These are phyloP conservation scores for Zygoascus flipseniorum DNA, from an alignment of 805 yeast species.

Conservation along the genomic window DNA sequence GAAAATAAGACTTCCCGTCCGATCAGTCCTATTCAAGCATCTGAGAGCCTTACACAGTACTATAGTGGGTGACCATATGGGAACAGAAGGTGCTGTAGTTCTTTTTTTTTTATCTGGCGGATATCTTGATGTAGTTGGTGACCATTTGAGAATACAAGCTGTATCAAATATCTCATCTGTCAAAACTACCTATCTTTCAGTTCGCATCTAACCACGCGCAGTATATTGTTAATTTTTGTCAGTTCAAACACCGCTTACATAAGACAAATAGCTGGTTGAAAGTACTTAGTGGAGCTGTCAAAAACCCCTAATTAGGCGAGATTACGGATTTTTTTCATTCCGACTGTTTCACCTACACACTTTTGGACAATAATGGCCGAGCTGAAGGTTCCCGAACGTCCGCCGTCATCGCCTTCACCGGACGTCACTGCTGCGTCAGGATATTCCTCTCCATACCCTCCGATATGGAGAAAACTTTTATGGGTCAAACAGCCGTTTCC, in stretches of 20 bases:
- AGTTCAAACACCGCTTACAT: no score
- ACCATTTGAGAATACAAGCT: background rate
- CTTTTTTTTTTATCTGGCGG: background rate
- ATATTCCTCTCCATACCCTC: background rate
- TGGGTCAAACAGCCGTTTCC: conserved; percentile 83
- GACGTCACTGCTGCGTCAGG: background rate
- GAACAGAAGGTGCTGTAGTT: background rate
- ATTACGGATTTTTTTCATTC: background rate
- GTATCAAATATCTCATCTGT: background rate
- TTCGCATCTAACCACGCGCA: no score
- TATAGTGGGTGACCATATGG: background rate
- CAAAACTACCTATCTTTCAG: background rate
- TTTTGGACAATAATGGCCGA: background rate
- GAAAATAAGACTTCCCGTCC: background rate
- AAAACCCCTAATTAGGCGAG: no score
- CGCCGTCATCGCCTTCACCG: background rate
- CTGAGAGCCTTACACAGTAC: background rate
- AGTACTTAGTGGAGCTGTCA: background rate
- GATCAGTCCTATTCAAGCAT: background rate
- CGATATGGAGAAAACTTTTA: conserved; percentile 67
- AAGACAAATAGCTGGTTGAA: no score
- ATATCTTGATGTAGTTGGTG: background rate
- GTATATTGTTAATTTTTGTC: background rate
- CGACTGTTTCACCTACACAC: background rate
- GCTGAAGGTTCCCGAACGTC: background rate